Percentiles rank a stretch among this genome's conserved stretches.
Conservation (phyloP, 2,329 filamentous ascomycete genomes). For the Fusarium oligoseptatum region DNA sequence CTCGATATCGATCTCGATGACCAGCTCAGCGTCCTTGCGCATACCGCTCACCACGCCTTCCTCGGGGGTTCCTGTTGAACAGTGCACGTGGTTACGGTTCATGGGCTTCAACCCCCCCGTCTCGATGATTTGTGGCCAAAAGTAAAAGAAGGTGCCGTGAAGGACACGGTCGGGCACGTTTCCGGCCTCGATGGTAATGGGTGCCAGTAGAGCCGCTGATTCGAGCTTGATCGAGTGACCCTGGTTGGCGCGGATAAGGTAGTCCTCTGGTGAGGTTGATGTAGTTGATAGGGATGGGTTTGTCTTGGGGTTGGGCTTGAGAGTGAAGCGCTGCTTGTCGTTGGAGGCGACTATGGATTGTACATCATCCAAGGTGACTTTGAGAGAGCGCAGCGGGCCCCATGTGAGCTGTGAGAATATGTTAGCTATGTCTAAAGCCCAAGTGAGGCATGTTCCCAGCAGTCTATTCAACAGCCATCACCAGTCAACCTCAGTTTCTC, state of each 20-base stretch:
- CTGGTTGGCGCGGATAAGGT: conserved; percentile 94
- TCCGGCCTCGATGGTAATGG: conserved; percentile 70
- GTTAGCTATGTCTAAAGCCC: conserved; percentile 6
- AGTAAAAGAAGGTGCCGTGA: conserved; percentile 89
- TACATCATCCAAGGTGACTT: conserved; percentile 83
- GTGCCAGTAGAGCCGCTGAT: conserved; percentile 76
- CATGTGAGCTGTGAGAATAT: conserved; percentile 61
- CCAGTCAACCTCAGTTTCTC: conserved; percentile 45
- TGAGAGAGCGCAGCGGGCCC: conserved; percentile 73
- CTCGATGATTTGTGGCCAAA: conserved; percentile 81
- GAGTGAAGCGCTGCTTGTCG: conserved; percentile 91
- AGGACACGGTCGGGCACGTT: conserved; percentile 78
- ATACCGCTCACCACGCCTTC: conserved; percentile 81
- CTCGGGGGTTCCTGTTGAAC: conserved; percentile 78
- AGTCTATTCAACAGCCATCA: background rate
- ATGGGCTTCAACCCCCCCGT: conserved; percentile 84
- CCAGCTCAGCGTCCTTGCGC: conserved; percentile 79
- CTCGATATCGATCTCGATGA: conserved; percentile 82
- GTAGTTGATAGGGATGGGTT: conserved; percentile 41
- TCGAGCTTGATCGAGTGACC: conserved; percentile 88
- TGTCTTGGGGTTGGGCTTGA: conserved; percentile 68
- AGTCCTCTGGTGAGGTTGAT: conserved; percentile 70
- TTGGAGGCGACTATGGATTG: conserved; percentile 76
- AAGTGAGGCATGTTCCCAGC: background rate
- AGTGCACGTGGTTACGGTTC: conserved; percentile 91